Evolutionary conservation across 306 rosid species (phyloP).

Genomic region (Vicia sativa): DNA sequence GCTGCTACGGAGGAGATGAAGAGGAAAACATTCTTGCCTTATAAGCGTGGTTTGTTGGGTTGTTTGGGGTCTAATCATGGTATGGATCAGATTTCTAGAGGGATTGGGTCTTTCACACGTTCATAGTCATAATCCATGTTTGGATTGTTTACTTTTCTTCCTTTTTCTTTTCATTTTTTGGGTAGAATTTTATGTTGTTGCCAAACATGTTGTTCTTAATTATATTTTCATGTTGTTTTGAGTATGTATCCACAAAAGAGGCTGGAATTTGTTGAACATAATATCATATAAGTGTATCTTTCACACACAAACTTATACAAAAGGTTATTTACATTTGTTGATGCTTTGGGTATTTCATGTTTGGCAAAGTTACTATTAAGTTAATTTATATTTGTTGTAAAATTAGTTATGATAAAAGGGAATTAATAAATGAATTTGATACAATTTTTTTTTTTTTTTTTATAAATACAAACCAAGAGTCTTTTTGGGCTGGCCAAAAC

Average conservation of each 20-base stretch:
- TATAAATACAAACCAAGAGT: too few species aligned
- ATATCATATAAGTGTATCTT: constrained; percentile 13
- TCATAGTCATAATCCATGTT: constrained; percentile 23
- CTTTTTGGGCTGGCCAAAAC: too few species aligned
- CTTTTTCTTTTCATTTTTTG: neutral
- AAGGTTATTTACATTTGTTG: constrained; percentile 9
- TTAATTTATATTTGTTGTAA: too few species aligned
- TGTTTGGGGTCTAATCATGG: constrained; percentile 74
- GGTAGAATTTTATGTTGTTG: neutral
- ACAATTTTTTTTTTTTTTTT: too few species aligned
- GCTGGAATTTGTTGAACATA: constrained; percentile 35
- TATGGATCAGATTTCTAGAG: constrained; percentile 59
- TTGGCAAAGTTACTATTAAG: too few species aligned
- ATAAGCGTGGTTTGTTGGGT: constrained; percentile 81
- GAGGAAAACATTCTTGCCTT: constrained; percentile 85
- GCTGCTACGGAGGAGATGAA: constrained; percentile 89
- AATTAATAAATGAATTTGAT: too few species aligned
- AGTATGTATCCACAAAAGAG: neutral
- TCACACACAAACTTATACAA: neutral
- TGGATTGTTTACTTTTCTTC: constrained; percentile 16
- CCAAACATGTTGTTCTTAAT: constrained; percentile 5
- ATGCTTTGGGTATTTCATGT: neutral
- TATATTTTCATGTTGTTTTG: neutral
- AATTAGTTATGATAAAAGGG: too few species aligned
- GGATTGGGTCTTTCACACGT: constrained; percentile 71